Base-by-base conservation (phyloP, 108 stramenopile genomes). In the Mediolabrus comicus region DNA sequence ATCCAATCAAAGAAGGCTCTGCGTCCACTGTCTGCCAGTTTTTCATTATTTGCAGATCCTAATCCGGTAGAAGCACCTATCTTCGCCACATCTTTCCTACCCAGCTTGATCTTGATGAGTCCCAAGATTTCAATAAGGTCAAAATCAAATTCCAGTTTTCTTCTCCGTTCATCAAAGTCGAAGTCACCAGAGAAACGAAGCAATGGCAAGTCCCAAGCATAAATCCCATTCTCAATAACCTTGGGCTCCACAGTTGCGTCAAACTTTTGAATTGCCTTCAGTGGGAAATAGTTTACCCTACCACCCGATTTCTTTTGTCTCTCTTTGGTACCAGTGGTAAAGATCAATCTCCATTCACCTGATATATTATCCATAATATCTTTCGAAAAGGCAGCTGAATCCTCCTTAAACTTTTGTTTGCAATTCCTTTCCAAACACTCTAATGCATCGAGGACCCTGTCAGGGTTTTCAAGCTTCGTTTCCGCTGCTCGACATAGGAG, bases 1-100 rank as follows among this genome's bases (percentile, higher is more conserved):
- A 97, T 97, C 90, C 94, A 97, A 69, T 95, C 95, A 79, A 97
- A 97, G 36, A 95, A 95, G 13, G 94, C 84, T 31, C 86, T 63
- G 29, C 80, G 72, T 2, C 85, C 84, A 53, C 65, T 51, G 62
- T 90, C 81, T 24, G 80, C 86, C 41, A 86, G 69, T 69, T 90
- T 83, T 31, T 89, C 88, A 70, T 96, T 96, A 59, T 70, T 78
- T 54, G 94, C 84, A 60, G 84, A 72, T 12, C 96, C 96, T 9
- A 97, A 71, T 14, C 94, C 96, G 8, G 80, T 83, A 35, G 64
- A 67, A 28, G 90, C 87, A 14, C 89, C 89, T 59, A 93, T 68
- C 70, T 79, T 75, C 12, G 79, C 81, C 7, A 71, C 73, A 28
- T 83, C 77, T 13, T 76, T 76, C 67, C 69, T 74, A 19, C 71